Percentiles rank a stretch among this genome's conserved stretches.
phyloP scores from a whole-genome alignment of 2,329 filamentous ascomycete species.

The Beauveria bassiana region DNA sequence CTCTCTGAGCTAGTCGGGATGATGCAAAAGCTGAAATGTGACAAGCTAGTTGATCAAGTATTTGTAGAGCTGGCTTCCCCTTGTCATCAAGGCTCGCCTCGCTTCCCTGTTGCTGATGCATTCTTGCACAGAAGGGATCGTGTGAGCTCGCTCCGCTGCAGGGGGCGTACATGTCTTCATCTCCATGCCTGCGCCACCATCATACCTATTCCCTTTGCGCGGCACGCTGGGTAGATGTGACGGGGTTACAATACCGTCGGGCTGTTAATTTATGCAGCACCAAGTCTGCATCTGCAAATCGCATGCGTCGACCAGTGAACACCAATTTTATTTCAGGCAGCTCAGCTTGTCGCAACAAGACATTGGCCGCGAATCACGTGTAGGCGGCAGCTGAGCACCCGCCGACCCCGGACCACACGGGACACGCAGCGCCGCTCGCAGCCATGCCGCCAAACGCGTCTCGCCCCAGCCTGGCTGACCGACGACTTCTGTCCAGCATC shows the following conservation, averaged over 20 bases:
- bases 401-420: slow-evolving; percentile 2
- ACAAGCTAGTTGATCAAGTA: not conserved
- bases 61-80: slow-evolving; percentile 5
- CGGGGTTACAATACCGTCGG: no score
- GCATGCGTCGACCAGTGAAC: no score
- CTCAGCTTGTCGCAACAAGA: not conserved
- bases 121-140: no score
- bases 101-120: no score
- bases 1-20: not conserved
- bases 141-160: no score
- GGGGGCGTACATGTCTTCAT: no score
- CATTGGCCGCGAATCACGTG: slow-evolving; percentile 7
- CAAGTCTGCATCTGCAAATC: no score
- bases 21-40: not conserved
- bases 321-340: not conserved
- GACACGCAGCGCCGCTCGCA: not conserved
- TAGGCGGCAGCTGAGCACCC: not conserved
- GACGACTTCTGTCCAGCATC: slow-evolving; percentile 39
- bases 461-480: slow-evolving; percentile 34
- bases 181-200: no score
- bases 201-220: no score
- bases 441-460: slow-evolving; percentile 12
- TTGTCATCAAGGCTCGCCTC: no score
- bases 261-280: no score
- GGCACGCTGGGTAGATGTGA: no score